Evolutionary conservation across 768 basidiomycete species (phyloP).

Genomic region (Trichaptum fuscoviolaceum): DNA sequence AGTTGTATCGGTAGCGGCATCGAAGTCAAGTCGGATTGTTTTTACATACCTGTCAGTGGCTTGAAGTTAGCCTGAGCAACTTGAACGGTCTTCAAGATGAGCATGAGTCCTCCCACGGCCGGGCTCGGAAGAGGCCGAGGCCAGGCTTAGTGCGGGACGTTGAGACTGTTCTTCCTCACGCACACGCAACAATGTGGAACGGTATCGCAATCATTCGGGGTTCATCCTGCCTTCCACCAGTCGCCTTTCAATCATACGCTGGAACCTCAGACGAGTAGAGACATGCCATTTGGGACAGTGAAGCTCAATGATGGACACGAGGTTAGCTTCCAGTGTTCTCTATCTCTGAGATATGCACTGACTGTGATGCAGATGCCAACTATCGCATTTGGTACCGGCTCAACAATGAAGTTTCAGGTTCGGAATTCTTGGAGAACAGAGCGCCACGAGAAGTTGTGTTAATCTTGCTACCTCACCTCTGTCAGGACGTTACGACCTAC

Average conservation of each 20-base stretch:
- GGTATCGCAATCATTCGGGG: not conserved
- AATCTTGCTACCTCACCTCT: conserved; percentile 1
- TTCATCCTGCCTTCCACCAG: too few species aligned
- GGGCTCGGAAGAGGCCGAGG: too few species aligned
- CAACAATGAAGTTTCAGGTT: conserved; percentile 23
- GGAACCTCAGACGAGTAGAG: not conserved
- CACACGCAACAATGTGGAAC: not conserved
- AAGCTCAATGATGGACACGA: conserved; percentile 32
- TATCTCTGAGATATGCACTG: not conserved
- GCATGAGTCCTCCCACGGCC: too few species aligned
- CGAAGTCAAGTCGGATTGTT: too few species aligned
- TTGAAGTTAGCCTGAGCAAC: too few species aligned
- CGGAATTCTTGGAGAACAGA: not conserved
- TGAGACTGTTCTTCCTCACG: not conserved
- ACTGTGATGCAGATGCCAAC: conserved; percentile 43
- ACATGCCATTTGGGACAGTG: conserved; percentile 28
- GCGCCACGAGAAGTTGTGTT: conserved; percentile 5
- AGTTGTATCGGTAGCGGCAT: too few species aligned
- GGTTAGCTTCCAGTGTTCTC: conserved; percentile 15
- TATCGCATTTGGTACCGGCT: conserved; percentile 63
- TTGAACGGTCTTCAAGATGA: too few species aligned
- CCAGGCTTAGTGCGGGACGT: too few species aligned
- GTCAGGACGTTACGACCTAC: conserved; percentile 45
- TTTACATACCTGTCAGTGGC: too few species aligned
- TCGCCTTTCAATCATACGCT: too few species aligned